Conservation (phyloP, 345 rosid species). For the Toxicodendron radicans region DNA sequence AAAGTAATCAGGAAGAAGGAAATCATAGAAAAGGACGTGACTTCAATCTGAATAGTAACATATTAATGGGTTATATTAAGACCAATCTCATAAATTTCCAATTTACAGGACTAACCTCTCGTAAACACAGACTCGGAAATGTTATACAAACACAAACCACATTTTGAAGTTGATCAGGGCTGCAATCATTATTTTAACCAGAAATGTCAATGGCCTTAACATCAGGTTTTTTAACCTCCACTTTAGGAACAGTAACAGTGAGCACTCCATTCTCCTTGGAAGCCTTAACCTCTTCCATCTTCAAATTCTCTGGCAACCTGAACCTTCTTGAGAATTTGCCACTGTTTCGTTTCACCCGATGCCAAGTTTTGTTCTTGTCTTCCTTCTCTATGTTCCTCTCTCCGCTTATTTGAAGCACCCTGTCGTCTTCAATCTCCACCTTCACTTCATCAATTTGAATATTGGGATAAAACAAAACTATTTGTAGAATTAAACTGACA, state of each 20-base stretch:
- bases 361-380: constrained; percentile 19
- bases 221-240: constrained; percentile 1
- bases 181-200: not conserved
- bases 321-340: constrained; percentile 20
- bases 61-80: too few species aligned
- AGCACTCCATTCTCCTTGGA: constrained; percentile 21
- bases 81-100: too few species aligned
- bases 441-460: constrained; percentile 10
- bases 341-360: constrained; percentile 5
- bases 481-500: too few species aligned
- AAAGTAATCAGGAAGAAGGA: too few species aligned
- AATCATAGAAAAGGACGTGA: too few species aligned
- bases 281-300: constrained; percentile 12
- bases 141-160: too few species aligned
- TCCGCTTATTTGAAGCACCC: constrained; percentile 21
- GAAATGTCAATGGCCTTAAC: constrained; percentile 20
- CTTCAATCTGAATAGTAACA: too few species aligned
- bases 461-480: too few species aligned
- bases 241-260: constrained; percentile 19
- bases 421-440: constrained; percentile 14
- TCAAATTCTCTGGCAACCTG: constrained; percentile 16
- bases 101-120: too few species aligned
- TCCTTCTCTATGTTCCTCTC: constrained; percentile 21
- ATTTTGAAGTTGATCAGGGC: too few species aligned
- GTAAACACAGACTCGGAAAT: too few species aligned